Base-by-base conservation (phyloP, 176 grass and related monocot species). In the Tuctoria greenei region DNA sequence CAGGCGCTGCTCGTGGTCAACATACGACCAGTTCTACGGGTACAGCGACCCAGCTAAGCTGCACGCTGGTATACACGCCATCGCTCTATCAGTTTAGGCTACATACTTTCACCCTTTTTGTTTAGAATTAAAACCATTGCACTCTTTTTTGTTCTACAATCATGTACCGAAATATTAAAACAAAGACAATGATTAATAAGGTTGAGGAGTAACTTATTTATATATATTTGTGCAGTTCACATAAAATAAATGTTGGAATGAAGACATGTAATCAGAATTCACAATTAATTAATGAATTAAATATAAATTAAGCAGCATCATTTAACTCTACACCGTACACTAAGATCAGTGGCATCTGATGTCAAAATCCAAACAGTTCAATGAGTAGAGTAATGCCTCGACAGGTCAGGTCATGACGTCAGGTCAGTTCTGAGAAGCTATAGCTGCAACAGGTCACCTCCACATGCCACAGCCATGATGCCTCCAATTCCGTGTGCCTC, bases 1-100 rank as follows among this genome's bases (percentile, higher is more conserved):
- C 59, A 24, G 39, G 9, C 35, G 36, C 44, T 60, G 27, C 31
- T 37, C 25, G 10, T 41, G 27, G 84, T 88, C 89, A 82, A 79
- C 72, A 79, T 18, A 3, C 31, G 1, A 43, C 58, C 63, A 70
- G 67, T 75, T 17, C 62, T 74, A 88, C 26, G 80, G 63, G 18
- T 57, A 31, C 31, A 31, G n/a, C n/a, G n/a, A 85, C 77, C 51
- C 60, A 37, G 16, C 36, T 4, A n/a, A 15, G 27, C 6, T 17
- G 17, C 59, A 58, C 5, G 20, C 20, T 24, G 2, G 54, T 57
- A 4, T 7, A 31, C 31, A 31, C 31, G 31, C 31, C 31, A 31
- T n/a, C n/a, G n/a, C n/a, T n/a, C n/a, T n/a, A n/a, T n/a, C n/a
- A n/a, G n/a, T n/a, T n/a, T n/a, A n/a, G n/a, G n/a, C n/a, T n/a